Conservation (phyloP, 116 monocot species). For the Iris pallida region DNA sequence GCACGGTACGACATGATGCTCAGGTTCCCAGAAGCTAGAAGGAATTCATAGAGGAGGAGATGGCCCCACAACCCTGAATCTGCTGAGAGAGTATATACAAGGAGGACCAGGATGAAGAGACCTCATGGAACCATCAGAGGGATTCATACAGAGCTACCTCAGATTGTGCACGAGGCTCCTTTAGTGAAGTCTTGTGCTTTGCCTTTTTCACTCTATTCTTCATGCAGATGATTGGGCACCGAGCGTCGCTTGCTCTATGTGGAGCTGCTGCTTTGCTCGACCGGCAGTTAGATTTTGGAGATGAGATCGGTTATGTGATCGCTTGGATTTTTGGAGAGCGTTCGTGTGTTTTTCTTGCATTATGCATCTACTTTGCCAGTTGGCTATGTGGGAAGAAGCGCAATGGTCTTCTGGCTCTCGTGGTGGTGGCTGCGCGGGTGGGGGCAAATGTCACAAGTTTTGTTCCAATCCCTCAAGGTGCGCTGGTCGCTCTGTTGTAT, state of each 20-base stretch:
- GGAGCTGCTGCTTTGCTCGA: slow-evolving; percentile 44
- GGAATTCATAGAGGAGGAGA: slow-evolving; percentile 11
- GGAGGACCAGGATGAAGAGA: slow-evolving; percentile 13
- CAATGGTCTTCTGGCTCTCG: slow-evolving; percentile 47
- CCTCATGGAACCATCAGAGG: slow-evolving; percentile 22
- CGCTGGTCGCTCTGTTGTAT: slow-evolving; percentile 62
- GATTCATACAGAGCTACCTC: slow-evolving; percentile 7
- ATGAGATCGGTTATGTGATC: slow-evolving; percentile 61
- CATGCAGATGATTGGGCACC: slow-evolving; percentile 37
- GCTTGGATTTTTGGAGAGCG: slow-evolving; percentile 61
- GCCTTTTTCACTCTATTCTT: slow-evolving; percentile 51
- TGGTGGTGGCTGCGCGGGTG: slow-evolving; percentile 61
- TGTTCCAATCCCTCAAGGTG: slow-evolving; percentile 60
- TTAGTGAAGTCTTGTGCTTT: slow-evolving; percentile 50
- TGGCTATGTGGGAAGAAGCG: slow-evolving; percentile 78
- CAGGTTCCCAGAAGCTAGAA: slow-evolving; percentile 15
- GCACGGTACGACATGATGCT: slow-evolving; percentile 46
- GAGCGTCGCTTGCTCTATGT: slow-evolving; percentile 38
- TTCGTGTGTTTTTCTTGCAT: slow-evolving; percentile 44
- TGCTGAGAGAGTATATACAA: slow-evolving; percentile 27
- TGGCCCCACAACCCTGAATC: slow-evolving; percentile 20
- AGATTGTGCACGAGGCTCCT: slow-evolving; percentile 35
- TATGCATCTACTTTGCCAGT: slow-evolving; percentile 51
- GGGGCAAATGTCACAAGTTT: slow-evolving; percentile 43
- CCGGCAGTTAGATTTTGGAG: slow-evolving; percentile 50